phyloP scores from a whole-genome alignment of 768 basidiomycete genomes.

The Boletus vinaceobasis region DNA sequence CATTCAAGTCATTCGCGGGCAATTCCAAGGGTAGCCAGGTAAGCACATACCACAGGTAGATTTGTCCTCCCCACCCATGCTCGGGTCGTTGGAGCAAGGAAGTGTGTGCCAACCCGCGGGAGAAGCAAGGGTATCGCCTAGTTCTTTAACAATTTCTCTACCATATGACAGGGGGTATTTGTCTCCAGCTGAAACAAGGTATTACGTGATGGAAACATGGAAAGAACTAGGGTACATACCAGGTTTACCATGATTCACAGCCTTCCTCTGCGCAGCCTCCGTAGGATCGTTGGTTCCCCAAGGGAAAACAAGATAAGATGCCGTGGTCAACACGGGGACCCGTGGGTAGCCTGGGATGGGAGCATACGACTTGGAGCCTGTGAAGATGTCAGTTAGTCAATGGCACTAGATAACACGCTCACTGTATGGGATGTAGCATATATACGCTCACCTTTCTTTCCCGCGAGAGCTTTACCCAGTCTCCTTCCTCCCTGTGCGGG shows the following conservation, averaged over 20 bases:
- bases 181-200: neutral
- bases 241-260: slow-evolving; percentile 7
- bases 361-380: slow-evolving; percentile 8
- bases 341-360: slow-evolving; percentile 11
- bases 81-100: slow-evolving; percentile 68
- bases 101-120: slow-evolving; percentile 92
- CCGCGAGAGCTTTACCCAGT: slow-evolving; percentile 10
- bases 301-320: slow-evolving; percentile 65
- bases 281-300: slow-evolving; percentile 87
- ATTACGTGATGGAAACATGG: neutral
- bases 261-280: slow-evolving; percentile 38
- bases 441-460: slow-evolving; percentile 13
- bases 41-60: slow-evolving; percentile 8
- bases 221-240: slow-evolving; percentile 5
- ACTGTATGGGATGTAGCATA: neutral
- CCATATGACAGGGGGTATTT: slow-evolving; percentile 21
- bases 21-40: too few species aligned
- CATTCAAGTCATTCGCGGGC: neutral
- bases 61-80: slow-evolving; percentile 15
- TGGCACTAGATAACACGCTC: neutral
- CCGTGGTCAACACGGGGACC: slow-evolving; percentile 28
- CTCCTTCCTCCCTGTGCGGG: slow-evolving; percentile 3
- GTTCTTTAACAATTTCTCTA: slow-evolving; percentile 49
- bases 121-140: slow-evolving; percentile 73
- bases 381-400: neutral